Evolutionary conservation across 2,329 filamentous ascomycete species (phyloP), one percentile per base, ranked within the genome.

Genomic region (Penicillium janthinellum): DNA sequence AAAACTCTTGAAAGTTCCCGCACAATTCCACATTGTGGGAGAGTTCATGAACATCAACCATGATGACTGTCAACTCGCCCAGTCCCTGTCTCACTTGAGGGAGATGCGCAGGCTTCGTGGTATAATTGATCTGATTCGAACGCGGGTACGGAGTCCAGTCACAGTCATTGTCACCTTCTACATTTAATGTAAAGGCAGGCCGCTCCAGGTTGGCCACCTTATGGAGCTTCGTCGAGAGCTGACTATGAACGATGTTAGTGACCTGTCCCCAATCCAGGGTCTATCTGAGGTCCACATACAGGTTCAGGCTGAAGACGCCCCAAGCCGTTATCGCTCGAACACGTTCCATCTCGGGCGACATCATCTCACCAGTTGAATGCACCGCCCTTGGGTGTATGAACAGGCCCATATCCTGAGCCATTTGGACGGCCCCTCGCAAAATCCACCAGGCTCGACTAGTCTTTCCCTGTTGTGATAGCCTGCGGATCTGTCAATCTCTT

Each of bases 91-190:
- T 65, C 17, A 72, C 57, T 42, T 67, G 60, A 39, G 65, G 66
- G n/a, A 75, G 67, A 54, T 67, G 59, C 10, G 68, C 72, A 8
- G 67, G 68, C 48, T 70, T 69, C 42, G 60, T 60, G 7, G 50
- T 45, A 57, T 65, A 73, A 11, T 65, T 65, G n/a, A 67, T 59
- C 7, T 71, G 64, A 44, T 72, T 74, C 17, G 67, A 68, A 20
- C 65, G 70, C 42, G 73, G 73, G 56, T 76, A 76, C 2, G 73
- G 72, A 11, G 48, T 67, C 73, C 73, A 76, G n/a, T 66, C 53
- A 42, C 66, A 50, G 38, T 67, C 62, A 39, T 67, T 51, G 22
- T 62, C 56, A 17, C 65, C 63, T 37, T 49, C 57, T 12, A 47
- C n/a, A 35, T 61, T 60, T 8, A 68, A 61, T 4, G 51, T 57